Evolutionary conservation across 2,329 filamentous ascomycete genomes (phyloP).

Genomic region (Mycocentrospora acerina): DNA sequence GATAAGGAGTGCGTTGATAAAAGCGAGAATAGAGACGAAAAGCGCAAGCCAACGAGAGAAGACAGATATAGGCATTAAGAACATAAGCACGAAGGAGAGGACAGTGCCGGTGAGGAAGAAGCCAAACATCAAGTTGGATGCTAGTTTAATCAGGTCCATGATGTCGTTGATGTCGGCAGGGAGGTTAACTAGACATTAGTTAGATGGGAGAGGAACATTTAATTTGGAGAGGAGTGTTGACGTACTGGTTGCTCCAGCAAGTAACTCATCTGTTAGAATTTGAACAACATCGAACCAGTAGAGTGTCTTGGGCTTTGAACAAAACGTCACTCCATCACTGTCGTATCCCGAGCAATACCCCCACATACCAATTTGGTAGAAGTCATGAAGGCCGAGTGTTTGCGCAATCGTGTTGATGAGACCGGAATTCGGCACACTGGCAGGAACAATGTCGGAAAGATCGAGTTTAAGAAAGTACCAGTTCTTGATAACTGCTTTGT

Average conservation of each 20-base stretch:
- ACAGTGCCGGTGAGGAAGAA: conserved; percentile 75
- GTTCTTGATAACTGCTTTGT: conserved; percentile 61
- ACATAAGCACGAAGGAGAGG: conserved; percentile 71
- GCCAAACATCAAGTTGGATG: conserved; percentile 84
- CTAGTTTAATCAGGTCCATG: conserved; percentile 71
- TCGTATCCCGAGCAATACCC: conserved; percentile 86
- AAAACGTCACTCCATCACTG: conserved; percentile 71
- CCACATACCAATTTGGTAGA: conserved; percentile 92
- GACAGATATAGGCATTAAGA: conserved; percentile 59
- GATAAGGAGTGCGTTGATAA: conserved; percentile 66
- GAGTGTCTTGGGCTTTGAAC: conserved; percentile 67
- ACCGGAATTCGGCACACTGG: conserved; percentile 67
- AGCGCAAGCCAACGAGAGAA: conserved; percentile 60
- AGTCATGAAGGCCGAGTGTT: conserved; percentile 85
- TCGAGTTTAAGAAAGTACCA: conserved; percentile 87
- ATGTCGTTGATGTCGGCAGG: conserved; percentile 73
- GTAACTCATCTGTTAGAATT: conserved; percentile 76
- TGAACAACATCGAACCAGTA: conserved; percentile 93
- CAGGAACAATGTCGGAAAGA: conserved; percentile 77
- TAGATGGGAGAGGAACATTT: conserved; percentile 1
- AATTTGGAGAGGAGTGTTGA: conserved; percentile 6
- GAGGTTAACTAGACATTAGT: conserved; percentile 60
- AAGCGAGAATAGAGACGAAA: conserved; percentile 67
- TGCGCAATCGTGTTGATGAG: conserved; percentile 87
- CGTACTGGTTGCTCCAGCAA: conserved; percentile 75